Evolutionary conservation across 75 land plant genomes (phyloP), one percentile per base, ranked within the genome.

Genomic region (Picea glauca): DNA sequence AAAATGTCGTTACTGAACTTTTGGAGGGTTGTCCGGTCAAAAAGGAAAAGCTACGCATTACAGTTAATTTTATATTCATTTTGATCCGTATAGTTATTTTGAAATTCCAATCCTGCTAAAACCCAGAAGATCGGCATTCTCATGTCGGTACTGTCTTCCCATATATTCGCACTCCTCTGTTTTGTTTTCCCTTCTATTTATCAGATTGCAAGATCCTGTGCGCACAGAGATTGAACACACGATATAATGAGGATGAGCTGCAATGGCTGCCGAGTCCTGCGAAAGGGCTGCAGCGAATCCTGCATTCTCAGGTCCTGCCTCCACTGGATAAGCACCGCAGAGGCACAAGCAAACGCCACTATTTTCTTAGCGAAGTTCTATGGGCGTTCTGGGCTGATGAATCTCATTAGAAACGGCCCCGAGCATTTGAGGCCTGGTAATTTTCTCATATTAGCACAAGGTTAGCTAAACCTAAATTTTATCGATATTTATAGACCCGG

Each of bases 211-310:
- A 40, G 43, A 40, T 40, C 43, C 43, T 5, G 0, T 40, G 5
- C 3, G 43, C 43, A 38, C 38, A 38, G 2, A 38, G 2, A 38
- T 38, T 1, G 38, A 38, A 40, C 43, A 40, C 4, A 40, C 43
- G 43, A 40, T 3, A 68, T 18, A 46, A 84, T 87, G 89, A 78
- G 88, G 85, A 91, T 92, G 92, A 94, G 96, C 80, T 94, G 94
- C 86, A 91, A 91, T 82, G 96, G 96, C 1, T 94, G 96, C 79
- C 73, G 96, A 30, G 92, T 94, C 8, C 92, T 94, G 23, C 83
- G 96, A 32, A 94, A 92, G 75, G 96, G 96, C 12, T 94, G 96
- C 84, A 92, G 89, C 54, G 94, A 90, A 1, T 80, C 79, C 54
- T 94, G 96, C 83, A 83, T 76, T 32, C 82, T 86, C 15, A 60